Evolutionary conservation across 2,329 filamentous ascomycete genomes (phyloP).

Genomic region (Paracoccidioides lutzii): DNA sequence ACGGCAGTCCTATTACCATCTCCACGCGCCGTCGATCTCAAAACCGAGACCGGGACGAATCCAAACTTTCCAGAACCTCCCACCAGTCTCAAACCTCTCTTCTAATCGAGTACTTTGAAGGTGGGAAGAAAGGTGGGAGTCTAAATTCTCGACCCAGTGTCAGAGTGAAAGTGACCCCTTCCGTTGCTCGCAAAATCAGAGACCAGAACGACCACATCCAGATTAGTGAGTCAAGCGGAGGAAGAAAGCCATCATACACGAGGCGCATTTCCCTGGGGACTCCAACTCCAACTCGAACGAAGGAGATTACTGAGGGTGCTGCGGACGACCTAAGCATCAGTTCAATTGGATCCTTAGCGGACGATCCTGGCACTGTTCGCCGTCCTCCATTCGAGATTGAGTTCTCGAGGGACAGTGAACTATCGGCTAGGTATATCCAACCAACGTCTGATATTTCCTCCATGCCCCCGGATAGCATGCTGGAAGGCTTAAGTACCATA

Average conservation of each 20-base stretch:
- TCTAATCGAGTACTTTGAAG: slow-evolving; percentile 91
- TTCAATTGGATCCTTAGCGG: slow-evolving; percentile 65
- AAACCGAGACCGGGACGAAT: slow-evolving; percentile 44
- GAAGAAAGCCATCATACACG: slow-evolving; percentile 57
- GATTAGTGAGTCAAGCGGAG: slow-evolving; percentile 57
- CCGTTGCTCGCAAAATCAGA: slow-evolving; percentile 44
- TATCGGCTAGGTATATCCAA: slow-evolving; percentile 53
- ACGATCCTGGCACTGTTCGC: slow-evolving; percentile 61
- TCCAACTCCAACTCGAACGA: slow-evolving; percentile 28
- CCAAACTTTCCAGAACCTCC: slow-evolving; percentile 37
- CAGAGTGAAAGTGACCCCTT: slow-evolving; percentile 66
- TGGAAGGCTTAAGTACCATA: slow-evolving; percentile 42
- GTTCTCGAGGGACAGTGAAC: slow-evolving; percentile 59
- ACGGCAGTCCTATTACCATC: slow-evolving; percentile 74
- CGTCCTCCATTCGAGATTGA: slow-evolving; percentile 75
- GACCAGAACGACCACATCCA: slow-evolving; percentile 63
- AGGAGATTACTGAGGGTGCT: slow-evolving; percentile 21
- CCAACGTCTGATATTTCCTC: slow-evolving; percentile 76
- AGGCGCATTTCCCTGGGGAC: slow-evolving; percentile 52
- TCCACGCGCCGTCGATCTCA: slow-evolving; percentile 43
- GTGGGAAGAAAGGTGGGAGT: slow-evolving; percentile 49
- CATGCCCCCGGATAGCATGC: slow-evolving; percentile 59
- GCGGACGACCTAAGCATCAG: slow-evolving; percentile 53
- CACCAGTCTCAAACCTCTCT: slow-evolving; percentile 72
- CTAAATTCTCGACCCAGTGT: slow-evolving; percentile 68